Evolutionary conservation across 2,329 filamentous ascomycete genomes (phyloP).

Genomic region (Botryotinia convoluta): DNA sequence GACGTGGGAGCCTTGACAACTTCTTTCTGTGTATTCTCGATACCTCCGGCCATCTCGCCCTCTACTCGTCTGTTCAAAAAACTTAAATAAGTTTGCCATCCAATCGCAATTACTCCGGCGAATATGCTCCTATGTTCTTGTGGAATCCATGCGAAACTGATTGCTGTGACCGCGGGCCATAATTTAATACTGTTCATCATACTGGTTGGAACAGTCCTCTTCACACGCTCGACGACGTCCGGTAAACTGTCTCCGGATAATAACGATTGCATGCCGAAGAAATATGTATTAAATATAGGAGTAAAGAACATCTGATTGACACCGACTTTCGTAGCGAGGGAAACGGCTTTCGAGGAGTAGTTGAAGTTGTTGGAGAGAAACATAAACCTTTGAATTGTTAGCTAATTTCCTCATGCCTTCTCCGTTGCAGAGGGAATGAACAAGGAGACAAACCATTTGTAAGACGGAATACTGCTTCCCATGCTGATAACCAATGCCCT

Average conservation of each 20-base stretch:
- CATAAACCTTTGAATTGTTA: slow-evolving; percentile 55
- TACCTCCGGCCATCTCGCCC: slow-evolving; percentile 40
- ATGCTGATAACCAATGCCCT: slow-evolving; percentile 74
- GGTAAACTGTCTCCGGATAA: slow-evolving; percentile 63
- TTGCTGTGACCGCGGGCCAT: slow-evolving; percentile 83
- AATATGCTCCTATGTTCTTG: slow-evolving; percentile 80
- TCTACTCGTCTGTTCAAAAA: slow-evolving; percentile 75
- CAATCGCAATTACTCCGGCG: slow-evolving; percentile 73
- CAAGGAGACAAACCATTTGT: slow-evolving; percentile 65
- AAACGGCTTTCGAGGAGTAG: slow-evolving; percentile 68
- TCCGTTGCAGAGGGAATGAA: neutral
- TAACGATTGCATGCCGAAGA: slow-evolving; percentile 76
- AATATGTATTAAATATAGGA: slow-evolving; percentile 78
- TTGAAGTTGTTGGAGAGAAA: slow-evolving; percentile 83
- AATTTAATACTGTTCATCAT: slow-evolving; percentile 79
- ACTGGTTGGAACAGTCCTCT: slow-evolving; percentile 72
- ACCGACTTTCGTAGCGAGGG: slow-evolving; percentile 71
- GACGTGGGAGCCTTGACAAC: too few species aligned
- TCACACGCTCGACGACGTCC: slow-evolving; percentile 68
- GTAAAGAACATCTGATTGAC: slow-evolving; percentile 82
- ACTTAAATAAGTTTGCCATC: slow-evolving; percentile 90
- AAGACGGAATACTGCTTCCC: slow-evolving; percentile 71
- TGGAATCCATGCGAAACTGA: slow-evolving; percentile 81
- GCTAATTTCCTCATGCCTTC: neutral
- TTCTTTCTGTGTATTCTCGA: neutral